Evolutionary conservation across 371 early-diverging fungal genomes (phyloP).

Genomic region (Apophysomyces variabilis): DNA sequence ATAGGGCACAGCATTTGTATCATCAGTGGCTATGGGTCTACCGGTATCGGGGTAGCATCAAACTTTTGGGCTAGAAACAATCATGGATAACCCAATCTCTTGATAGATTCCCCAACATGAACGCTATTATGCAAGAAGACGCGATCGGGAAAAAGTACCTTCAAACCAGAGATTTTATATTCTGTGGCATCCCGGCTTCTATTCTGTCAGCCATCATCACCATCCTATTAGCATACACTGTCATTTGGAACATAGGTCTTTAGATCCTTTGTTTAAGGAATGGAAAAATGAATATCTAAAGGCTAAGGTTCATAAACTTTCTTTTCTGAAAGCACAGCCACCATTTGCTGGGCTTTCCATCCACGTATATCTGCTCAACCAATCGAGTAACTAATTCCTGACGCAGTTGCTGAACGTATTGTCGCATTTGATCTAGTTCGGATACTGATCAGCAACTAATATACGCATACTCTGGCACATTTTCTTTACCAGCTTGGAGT

Average conservation of each 20-base stretch:
- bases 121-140: constrained; percentile 92
- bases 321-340: constrained; percentile 98
- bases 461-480: background rate
- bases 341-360: constrained; percentile 92
- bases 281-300: constrained; percentile 18
- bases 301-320: constrained; percentile 92
- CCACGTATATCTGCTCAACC: constrained; percentile 78
- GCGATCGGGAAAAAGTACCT: constrained; percentile 87
- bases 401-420: constrained; percentile 89
- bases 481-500: constrained; percentile 73
- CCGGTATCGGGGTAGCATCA: constrained; percentile 77
- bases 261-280: constrained; percentile 4
- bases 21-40: constrained; percentile 88
- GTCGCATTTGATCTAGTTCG: constrained; percentile 75
- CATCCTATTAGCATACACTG: constrained; percentile 26
- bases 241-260: constrained; percentile 24
- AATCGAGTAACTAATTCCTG: constrained; percentile 86
- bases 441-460: background rate
- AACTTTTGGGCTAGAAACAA: background rate
- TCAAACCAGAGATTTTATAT: constrained; percentile 80
- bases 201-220: constrained; percentile 57
- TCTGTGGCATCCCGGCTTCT: constrained; percentile 79
- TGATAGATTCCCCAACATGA: constrained; percentile 91
- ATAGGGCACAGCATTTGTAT: constrained; percentile 68
- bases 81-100: background rate